phyloP scores from a whole-genome alignment of 2,329 filamentous ascomycete genomes.

The Coniella vitis region DNA sequence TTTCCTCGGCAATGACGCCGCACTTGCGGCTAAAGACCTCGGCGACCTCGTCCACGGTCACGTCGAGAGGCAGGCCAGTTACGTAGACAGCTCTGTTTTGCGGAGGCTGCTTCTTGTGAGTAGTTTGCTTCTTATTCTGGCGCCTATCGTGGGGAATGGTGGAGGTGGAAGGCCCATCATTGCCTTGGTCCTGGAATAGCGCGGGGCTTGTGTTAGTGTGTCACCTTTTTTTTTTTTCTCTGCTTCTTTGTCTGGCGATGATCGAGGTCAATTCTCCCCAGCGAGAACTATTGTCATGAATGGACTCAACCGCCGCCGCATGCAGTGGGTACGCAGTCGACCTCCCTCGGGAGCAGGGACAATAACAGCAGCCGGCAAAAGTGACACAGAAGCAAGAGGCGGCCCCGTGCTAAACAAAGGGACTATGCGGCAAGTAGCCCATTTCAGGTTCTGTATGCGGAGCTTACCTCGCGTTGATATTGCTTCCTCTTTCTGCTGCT shows the following conservation, averaged over 20 bases:
- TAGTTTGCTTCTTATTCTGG: constrained; percentile 36
- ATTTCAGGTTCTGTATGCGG: constrained; percentile 22
- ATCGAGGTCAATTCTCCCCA: no score
- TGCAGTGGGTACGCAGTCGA: no score
- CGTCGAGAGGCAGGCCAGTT: constrained; percentile 73
- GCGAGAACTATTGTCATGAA: no score
- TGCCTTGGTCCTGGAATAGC: constrained; percentile 23
- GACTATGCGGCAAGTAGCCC: constrained; percentile 12
- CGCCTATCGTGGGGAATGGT: constrained; percentile 9
- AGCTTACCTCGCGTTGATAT: constrained; percentile 38
- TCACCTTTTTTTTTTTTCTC: constrained; percentile 6
- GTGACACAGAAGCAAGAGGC: not conserved
- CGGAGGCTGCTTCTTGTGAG: constrained; percentile 27
- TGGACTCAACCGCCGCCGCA: no score
- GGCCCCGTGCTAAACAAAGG: constrained; percentile 5
- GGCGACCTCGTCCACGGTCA: constrained; percentile 71
- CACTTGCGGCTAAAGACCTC: constrained; percentile 77
- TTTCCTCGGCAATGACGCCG: constrained; percentile 89
- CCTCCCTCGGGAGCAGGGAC: not conserved
- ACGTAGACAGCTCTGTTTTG: constrained; percentile 91
- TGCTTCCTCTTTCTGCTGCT: constrained; percentile 37
- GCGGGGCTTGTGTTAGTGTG: constrained; percentile 16
- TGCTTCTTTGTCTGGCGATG: not conserved
- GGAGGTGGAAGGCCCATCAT: constrained; percentile 20
- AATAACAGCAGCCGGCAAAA: not conserved